These are phyloP conservation scores for Austroboletus rostrupii DNA, from an alignment of 1,284 basidiomycete species.

Conservation along the genomic window DNA sequence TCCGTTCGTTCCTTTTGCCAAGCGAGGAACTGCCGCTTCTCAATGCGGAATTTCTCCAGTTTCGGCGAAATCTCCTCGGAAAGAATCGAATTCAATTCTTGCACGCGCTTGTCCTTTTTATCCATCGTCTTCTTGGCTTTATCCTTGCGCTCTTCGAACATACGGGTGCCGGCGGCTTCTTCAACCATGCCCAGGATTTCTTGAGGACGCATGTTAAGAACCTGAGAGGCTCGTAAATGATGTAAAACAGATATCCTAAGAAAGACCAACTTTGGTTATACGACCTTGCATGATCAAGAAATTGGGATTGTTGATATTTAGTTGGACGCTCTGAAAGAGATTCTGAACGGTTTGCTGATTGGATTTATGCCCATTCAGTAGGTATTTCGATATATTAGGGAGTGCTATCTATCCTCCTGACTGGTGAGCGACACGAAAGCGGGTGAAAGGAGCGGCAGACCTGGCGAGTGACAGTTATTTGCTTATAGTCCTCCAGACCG, in stretches of 20 bases:
- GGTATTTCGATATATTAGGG: slow-evolving; percentile 94
- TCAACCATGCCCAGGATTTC: slow-evolving; percentile 99
- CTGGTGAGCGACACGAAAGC: slow-evolving; percentile 9
- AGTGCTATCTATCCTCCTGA: slow-evolving; percentile 68
- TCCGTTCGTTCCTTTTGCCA: slow-evolving; percentile 90
- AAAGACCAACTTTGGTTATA: slow-evolving; percentile 72
- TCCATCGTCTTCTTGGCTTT: slow-evolving; percentile 96
- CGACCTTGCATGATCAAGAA: slow-evolving; percentile 99
- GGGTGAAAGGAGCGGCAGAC: slow-evolving; percentile 40
- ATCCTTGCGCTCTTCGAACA: slow-evolving; percentile 99
- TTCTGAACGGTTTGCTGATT: slow-evolving; percentile 87
- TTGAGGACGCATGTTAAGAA: slow-evolving; percentile 97
- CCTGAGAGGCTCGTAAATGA: slow-evolving; percentile 32
- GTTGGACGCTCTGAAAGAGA: slow-evolving; percentile 94
- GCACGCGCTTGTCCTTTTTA: slow-evolving; percentile 96
- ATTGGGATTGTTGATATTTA: slow-evolving; percentile 99
- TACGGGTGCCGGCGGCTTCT: slow-evolving; percentile 96
- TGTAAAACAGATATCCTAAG: neutral
- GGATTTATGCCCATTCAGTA: slow-evolving; percentile 95
- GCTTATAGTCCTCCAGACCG: slow-evolving; percentile 78
- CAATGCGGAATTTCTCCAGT: slow-evolving; percentile 84
- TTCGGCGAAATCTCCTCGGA: slow-evolving; percentile 94
- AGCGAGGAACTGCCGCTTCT: slow-evolving; percentile 88
- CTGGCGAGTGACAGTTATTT: slow-evolving; percentile 97
- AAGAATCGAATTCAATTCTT: slow-evolving; percentile 81